Conservation (phyloP, 495 filamentous ascomycete species). For the Articulospora tetracladia region DNA sequence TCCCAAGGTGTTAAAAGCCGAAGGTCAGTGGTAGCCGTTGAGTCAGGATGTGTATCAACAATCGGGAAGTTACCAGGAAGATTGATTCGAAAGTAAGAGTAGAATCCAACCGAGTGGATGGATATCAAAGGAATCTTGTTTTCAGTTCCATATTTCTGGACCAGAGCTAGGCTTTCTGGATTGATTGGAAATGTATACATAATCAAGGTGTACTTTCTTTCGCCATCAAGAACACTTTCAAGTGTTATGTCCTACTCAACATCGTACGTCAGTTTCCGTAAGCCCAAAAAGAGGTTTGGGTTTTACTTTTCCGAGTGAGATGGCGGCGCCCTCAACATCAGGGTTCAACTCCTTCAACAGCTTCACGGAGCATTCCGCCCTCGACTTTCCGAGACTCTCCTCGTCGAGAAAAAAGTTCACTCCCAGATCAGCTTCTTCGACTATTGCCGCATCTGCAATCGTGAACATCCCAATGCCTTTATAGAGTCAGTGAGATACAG, state of each 20-base stretch:
- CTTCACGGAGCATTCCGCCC: slow-evolving; percentile 72
- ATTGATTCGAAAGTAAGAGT: slow-evolving; percentile 74
- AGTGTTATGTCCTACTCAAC: slow-evolving; percentile 24
- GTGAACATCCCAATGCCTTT: slow-evolving; percentile 88
- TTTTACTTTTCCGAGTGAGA: slow-evolving; percentile 32
- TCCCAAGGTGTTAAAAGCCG: slow-evolving; percentile 85
- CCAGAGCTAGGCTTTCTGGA: slow-evolving; percentile 48
- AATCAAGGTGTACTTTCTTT: slow-evolving; percentile 60
- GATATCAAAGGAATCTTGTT: slow-evolving; percentile 74
- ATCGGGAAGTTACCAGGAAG: slow-evolving; percentile 82
- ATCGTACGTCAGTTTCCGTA: not conserved
- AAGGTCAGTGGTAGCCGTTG: slow-evolving; percentile 79
- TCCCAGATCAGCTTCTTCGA: slow-evolving; percentile 79
- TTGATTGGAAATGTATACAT: slow-evolving; percentile 69
- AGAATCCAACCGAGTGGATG: slow-evolving; percentile 84
- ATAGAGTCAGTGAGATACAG: slow-evolving; percentile 15
- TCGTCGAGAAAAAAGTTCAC: slow-evolving; percentile 96
- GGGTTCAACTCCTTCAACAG: slow-evolving; percentile 88
- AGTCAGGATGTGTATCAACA: slow-evolving; percentile 93
- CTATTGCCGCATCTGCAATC: slow-evolving; percentile 76
- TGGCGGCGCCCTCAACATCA: slow-evolving; percentile 76
- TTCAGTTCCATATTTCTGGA: slow-evolving; percentile 54
- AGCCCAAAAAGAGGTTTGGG: not conserved
- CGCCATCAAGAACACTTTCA: slow-evolving; percentile 28
- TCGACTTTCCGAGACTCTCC: slow-evolving; percentile 68